Evolutionary conservation across 2,329 filamentous ascomycete species (phyloP).

Genomic region (Colletotrichum tamarilloi): DNA sequence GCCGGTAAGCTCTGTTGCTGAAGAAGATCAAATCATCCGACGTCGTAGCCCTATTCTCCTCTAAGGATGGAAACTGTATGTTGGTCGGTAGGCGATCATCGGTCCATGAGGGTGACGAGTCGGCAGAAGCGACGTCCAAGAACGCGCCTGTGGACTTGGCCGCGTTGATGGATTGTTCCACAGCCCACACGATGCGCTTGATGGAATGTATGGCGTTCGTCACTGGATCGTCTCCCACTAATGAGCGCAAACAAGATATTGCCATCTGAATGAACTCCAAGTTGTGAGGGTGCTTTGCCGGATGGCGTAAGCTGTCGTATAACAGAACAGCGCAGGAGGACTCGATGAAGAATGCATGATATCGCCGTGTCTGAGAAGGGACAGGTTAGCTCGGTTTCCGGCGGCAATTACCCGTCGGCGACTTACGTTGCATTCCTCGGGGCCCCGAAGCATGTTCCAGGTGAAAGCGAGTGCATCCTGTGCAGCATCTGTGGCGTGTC

Average conservation of each 20-base stretch:
- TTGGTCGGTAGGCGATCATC: conserved; percentile 29
- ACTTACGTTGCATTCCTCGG: conserved; percentile 23
- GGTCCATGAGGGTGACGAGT: conserved; percentile 18
- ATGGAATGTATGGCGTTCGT: conserved; percentile 40
- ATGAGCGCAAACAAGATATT: conserved; percentile 9
- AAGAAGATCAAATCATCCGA: conserved; percentile 39
- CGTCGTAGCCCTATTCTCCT: conserved; percentile 26
- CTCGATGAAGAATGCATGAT: conserved; percentile 44
- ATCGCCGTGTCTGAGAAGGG: conserved; percentile 28
- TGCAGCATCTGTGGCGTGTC: conserved; percentile 43
- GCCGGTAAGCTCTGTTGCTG: conserved; percentile 35
- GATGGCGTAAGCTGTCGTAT: conserved; percentile 43
- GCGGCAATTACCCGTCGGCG: not conserved
- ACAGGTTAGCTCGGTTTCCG: not conserved
- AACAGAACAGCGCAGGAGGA: conserved; percentile 43
- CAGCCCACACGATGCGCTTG: conserved; percentile 38
- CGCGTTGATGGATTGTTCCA: conserved; percentile 38
- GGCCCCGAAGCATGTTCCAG: conserved; percentile 14
- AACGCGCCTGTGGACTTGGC: conserved; percentile 8
- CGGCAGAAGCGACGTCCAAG: not conserved
- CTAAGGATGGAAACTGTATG: conserved; percentile 39
- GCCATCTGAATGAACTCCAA: conserved; percentile 31
- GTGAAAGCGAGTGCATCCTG: conserved; percentile 42
- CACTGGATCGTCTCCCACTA: conserved; percentile 43
- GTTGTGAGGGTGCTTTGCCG: conserved; percentile 41